phyloP scores from a whole-genome alignment of 768 basidiomycete genomes.

The Rhizopogon vulgaris region DNA sequence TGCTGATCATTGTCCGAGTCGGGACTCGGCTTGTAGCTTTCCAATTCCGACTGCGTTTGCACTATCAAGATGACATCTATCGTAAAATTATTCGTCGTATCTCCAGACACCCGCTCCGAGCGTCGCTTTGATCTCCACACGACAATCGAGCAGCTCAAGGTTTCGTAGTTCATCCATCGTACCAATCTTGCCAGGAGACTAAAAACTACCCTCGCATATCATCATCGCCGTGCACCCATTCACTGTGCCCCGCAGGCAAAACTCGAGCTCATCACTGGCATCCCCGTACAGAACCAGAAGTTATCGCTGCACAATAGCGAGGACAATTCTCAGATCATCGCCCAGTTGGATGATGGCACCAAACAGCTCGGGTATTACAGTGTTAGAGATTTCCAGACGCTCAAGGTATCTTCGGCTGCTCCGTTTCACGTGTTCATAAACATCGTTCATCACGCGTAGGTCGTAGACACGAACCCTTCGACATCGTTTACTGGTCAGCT shows the following conservation, averaged over 20 bases:
- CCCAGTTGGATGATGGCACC: constrained; percentile 57
- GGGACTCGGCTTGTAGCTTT: no score
- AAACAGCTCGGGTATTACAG: constrained; percentile 72
- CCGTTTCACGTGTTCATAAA: neutral
- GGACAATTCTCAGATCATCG: constrained; percentile 42
- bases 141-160: constrained; percentile 81
- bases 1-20: no score
- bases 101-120: constrained; percentile 88
- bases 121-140: constrained; percentile 73
- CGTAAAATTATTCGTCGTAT: constrained; percentile 72
- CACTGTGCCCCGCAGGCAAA: constrained; percentile 44
- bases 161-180: constrained; percentile 23
- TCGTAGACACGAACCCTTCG: constrained; percentile 72
- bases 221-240: neutral
- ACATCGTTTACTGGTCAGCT: constrained; percentile 76
- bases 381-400: constrained; percentile 67
- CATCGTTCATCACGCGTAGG: constrained; percentile 31
- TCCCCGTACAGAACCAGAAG: constrained; percentile 65
- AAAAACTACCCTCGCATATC: neutral
- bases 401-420: constrained; percentile 48
- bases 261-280: constrained; percentile 88
- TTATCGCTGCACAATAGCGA: constrained; percentile 61
- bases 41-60: no score
- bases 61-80: constrained; percentile 31
- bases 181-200: constrained; percentile 8